Percentiles rank a stretch among this genome's conserved stretches.
Conservation (phyloP, 108 stramenopile genomes). For the Cyclotella choctawhatcheeana region DNA sequence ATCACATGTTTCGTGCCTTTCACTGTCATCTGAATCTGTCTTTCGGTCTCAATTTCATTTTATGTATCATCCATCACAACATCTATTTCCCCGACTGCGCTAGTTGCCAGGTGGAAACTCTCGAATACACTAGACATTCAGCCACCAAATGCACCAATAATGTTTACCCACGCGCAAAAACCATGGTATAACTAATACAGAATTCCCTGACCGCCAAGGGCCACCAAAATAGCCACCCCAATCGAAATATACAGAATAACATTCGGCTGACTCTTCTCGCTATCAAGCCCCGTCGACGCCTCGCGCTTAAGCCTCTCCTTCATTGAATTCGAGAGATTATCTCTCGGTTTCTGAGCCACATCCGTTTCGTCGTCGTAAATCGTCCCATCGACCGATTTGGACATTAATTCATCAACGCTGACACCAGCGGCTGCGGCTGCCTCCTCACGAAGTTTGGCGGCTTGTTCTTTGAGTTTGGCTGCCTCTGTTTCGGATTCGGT, state of each 20-base stretch:
- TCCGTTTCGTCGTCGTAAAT: conserved; percentile 52
- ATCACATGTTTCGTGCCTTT: too few relatives aligned
- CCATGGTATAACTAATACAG: conserved; percentile 60
- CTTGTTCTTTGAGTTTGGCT: conserved; percentile 29
- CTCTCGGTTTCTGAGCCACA: conserved; percentile 39
- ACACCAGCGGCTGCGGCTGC: conserved; percentile 39
- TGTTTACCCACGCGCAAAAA: neutral
- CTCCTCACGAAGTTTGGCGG: conserved; percentile 41
- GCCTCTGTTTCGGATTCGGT: conserved; percentile 46
- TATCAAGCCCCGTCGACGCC: conserved; percentile 77
- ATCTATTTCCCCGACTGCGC: too few relatives aligned
- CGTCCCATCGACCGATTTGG: conserved; percentile 28
- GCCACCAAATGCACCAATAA: neutral
- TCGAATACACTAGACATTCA: too few relatives aligned
- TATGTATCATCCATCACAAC: too few relatives aligned
- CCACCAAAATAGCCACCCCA: conserved; percentile 70
- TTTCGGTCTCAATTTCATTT: too few relatives aligned
- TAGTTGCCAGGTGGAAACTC: too few relatives aligned
- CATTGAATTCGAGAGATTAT: conserved; percentile 75
- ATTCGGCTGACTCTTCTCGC: conserved; percentile 71
- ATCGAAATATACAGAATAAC: conserved; percentile 76
- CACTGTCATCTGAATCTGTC: too few relatives aligned
- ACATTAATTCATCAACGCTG: conserved; percentile 34
- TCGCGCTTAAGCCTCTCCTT: conserved; percentile 67
- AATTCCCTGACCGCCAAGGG: conserved; percentile 71